Evolutionary conservation across 345 rosid species (phyloP), one percentile per base, ranked within the genome.

Genomic region (Crucihimalaya himalaica): DNA sequence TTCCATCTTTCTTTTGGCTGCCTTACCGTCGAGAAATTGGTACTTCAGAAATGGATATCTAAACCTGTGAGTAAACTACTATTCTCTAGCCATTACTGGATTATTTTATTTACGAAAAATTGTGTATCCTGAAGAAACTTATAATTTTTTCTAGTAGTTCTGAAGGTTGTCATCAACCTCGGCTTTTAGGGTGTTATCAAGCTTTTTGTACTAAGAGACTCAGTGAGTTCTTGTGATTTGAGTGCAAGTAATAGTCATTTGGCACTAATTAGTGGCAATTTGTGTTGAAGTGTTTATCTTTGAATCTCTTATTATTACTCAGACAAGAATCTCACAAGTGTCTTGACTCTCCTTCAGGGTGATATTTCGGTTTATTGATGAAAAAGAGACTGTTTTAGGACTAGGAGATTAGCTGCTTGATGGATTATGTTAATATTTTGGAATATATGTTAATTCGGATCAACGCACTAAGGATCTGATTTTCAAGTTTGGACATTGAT

Each of bases 191-290:
- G 10, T 32, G 1, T 34, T 34, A 34, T 8, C 37, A 31, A 31
- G 8, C 34, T 31, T 32, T 12, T 32, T 53, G 6, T 50, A 13
- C 35, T 20, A 5, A 55, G 10, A 55, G 13, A 37, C 15, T 66
- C 27, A 46, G 4, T 65, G 6, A 58, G 48, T 64, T 74, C 14
- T 11, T 47, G 34, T 66, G 60, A 57, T 67, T 45, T 31, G 40
- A 61, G 19, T 50, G n/a, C 31, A 19, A 48, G 53, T 46, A 46
- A 21, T 20, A 11, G 14, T 23, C 34, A 25, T 52, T 29, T 42
- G n/a, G n/a, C 8, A 3, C 21, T n/a, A n/a, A n/a, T n/a, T 47
- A 15, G 16, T 48, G 14, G 28, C 35, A 37, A 23, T 67, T 42
- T 15, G 48, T 47, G 52, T 57, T 25, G 8, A 56, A 65, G 53